Base-by-base conservation (phyloP, 495 filamentous ascomycete species). In the Sporormia fimetaria region DNA sequence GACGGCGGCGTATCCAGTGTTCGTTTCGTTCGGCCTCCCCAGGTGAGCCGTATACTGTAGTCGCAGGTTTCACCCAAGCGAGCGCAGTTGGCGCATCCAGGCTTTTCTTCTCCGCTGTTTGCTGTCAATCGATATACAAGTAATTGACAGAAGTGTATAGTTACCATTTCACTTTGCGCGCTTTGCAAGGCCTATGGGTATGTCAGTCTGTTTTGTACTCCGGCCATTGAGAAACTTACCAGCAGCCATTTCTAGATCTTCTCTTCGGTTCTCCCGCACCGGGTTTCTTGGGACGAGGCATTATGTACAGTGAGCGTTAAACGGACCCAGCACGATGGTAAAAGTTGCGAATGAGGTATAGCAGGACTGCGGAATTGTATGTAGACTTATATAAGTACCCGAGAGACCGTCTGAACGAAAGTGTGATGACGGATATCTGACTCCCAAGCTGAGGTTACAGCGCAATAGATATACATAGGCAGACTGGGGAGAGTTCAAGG, bases 41-140 rank as follows among this genome's bases (percentile, higher is more conserved):
- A 90, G 51, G 87, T 88, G 49, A 92, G 63, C 12, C 80, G 69
- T 55, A 90, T 81, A 57, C 76, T 84, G 63, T 90, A 93, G 60
- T 93, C 85, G 62, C 85, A 93, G 20, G 64, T 61, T 55, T 88
- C 83, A 32, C 77, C 78, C 51, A 78, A 77, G 37, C 76, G 76
- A 54, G 76, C 70, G 57, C 85, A 93, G 54, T 87, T 87, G 35
- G 71, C 55, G 58, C 85, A 93, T 54, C 63, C 60, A 7, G 85
- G 84, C 52, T 81, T 83, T 55, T 82, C 78, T 57, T 92, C 85
- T 14, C 80, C 85, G 47, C 57, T 60, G 26, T 33, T 16, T n/a
- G n/a, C n/a, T n/a, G n/a, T n/a, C 25, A 10, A 57, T 62, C 67
- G 46, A 44, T 44, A 37, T 37, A 16, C 38, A 20, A 41, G 5